phyloP scores from a whole-genome alignment of 176 grass and related monocot species.

The Puccinellia tenuiflora region DNA sequence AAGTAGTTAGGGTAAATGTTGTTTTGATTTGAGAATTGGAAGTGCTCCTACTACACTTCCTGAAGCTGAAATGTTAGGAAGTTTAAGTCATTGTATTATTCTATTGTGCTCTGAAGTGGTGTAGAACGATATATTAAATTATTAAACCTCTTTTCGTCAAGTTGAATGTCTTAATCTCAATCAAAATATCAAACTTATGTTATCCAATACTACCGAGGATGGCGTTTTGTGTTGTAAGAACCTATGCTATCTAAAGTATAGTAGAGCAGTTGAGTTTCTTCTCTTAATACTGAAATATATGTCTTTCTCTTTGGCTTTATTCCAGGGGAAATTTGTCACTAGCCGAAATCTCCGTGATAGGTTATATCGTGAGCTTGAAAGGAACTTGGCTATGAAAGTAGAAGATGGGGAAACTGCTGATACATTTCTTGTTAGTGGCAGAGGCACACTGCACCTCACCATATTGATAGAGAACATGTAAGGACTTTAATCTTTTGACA shows the following conservation, averaged over 20 bases:
- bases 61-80: neutral
- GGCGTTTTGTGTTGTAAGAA: neutral
- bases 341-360: slow-evolving; percentile 92
- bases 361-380: slow-evolving; percentile 81
- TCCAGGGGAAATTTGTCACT: slow-evolving; percentile 91
- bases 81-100: neutral
- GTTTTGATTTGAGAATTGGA: neutral
- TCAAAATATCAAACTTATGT: neutral
- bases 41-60: neutral
- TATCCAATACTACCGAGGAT: neutral
- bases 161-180: neutral
- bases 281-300: slow-evolving; percentile 19
- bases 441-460: slow-evolving; percentile 94
- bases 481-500: slow-evolving; percentile 16
- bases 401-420: slow-evolving; percentile 92
- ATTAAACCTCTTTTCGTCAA: neutral
- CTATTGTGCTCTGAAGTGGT: neutral
- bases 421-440: slow-evolving; percentile 96
- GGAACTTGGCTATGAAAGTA: slow-evolving; percentile 97
- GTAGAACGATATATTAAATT: neutral
- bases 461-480: slow-evolving; percentile 99
- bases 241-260: neutral
- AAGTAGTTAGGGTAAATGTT: neutral
- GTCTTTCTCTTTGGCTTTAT: slow-evolving; percentile 23
- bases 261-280: neutral